Percentiles rank a stretch among this genome's conserved stretches.
Conservation (phyloP, 176 grass and related monocot species). For the Carex kokanica region DNA sequence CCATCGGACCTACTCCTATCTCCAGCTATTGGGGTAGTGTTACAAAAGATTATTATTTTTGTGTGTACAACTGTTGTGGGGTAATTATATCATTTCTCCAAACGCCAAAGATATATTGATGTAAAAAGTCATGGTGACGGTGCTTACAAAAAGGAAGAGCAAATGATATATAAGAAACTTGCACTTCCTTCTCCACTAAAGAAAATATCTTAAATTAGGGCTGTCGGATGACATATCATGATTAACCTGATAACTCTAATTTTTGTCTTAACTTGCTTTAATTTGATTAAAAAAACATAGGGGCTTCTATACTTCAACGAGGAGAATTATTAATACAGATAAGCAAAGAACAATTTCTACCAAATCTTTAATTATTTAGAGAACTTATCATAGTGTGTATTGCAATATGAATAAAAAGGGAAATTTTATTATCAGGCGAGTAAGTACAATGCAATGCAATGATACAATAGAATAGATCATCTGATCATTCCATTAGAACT, state of each 20-base stretch:
- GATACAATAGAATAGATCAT: no score
- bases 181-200: background rate
- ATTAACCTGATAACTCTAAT: background rate
- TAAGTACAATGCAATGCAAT: no score
- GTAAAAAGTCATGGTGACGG: background rate
- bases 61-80: no score
- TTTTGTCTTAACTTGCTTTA: background rate
- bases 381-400: no score
- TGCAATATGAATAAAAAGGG: no score
- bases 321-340: background rate
- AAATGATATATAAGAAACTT: background rate
- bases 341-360: background rate
- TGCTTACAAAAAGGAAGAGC: background rate
- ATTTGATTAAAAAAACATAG: background rate
- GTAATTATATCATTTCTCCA: background rate
- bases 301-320: background rate
- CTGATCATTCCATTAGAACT: no score
- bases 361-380: background rate
- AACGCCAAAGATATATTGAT: background rate
- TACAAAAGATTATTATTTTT: no score
- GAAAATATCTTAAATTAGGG: background rate
- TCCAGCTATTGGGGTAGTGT: no score
- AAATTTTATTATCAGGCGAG: no score
- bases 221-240: constrained; percentile 1
- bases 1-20: no score